phyloP scores from a whole-genome alignment of 768 basidiomycete genomes.

The Leccinum imitatum region DNA sequence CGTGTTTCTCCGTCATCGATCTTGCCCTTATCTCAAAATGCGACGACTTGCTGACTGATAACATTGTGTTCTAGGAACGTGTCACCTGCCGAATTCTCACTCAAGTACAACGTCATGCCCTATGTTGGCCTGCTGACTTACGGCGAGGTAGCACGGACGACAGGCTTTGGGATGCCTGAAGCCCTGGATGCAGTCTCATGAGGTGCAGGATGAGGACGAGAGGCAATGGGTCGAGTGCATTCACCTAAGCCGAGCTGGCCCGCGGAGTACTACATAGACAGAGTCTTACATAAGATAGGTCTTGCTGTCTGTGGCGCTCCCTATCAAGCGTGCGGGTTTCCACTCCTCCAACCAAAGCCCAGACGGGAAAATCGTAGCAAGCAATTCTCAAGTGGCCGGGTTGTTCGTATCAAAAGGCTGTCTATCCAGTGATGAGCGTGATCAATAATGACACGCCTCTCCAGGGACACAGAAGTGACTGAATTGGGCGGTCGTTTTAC shows the following conservation, averaged over 20 bases:
- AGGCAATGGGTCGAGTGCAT: conserved; percentile 1
- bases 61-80: conserved; percentile 49
- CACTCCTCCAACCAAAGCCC: background rate
- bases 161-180: conserved; percentile 37
- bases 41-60: conserved; percentile 17
- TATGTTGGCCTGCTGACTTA: conserved; percentile 78
- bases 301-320: conserved; percentile 15
- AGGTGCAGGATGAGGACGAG: background rate
- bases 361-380: conserved; percentile 5
- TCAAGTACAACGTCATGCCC: conserved; percentile 92
- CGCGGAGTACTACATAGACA: conserved; percentile 16
- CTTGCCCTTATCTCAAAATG: conserved; percentile 12
- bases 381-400: background rate
- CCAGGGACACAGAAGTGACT: conserved; percentile 10
- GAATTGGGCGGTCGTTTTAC: conserved; percentile 9
- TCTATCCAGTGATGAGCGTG: conserved; percentile 16
- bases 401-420: conserved; percentile 24
- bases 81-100: conserved; percentile 61
- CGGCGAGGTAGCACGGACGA: conserved; percentile 63
- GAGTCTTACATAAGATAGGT: conserved; percentile 17
- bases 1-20: conserved; percentile 22
- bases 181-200: conserved; percentile 33
- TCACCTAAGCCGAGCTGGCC: conserved; percentile 12
- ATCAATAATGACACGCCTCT: conserved; percentile 5
- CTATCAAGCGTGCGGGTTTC: conserved; percentile 9